A percentile compares a stretch with the other conserved stretches of the same genome.
These are phyloP conservation scores for Erysimum cheiri DNA, from an alignment of 441 rosid species.

Conservation along the genomic window DNA sequence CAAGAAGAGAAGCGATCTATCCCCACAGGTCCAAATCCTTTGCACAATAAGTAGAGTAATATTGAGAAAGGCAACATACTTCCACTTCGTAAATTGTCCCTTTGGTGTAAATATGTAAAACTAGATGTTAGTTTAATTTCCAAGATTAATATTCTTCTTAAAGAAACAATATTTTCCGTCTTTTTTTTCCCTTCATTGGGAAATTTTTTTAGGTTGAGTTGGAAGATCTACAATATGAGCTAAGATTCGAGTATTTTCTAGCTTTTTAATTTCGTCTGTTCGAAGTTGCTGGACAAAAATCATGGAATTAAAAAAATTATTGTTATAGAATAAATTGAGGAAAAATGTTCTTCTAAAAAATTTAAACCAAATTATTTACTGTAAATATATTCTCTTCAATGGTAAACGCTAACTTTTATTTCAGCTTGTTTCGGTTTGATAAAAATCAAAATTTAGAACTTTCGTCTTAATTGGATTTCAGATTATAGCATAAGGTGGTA, in stretches of 20 bases:
- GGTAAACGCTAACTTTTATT: not conserved
- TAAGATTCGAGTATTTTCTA: not conserved
- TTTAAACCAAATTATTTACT: no score
- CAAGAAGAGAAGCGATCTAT: conserved; percentile 40
- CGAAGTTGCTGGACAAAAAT: not conserved
- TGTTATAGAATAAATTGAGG: not conserved
- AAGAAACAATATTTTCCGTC: not conserved
- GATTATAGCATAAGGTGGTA: no score
- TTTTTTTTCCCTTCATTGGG: not conserved
- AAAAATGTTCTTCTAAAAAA: not conserved
- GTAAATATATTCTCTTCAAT: no score
- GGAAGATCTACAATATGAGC: not conserved
- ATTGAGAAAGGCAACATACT: conserved; percentile 14
- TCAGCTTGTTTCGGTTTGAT: not conserved
- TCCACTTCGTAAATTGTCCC: not conserved
- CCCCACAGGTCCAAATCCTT: conserved; percentile 45
- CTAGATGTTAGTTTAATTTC: not conserved
- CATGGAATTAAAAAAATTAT: not conserved
- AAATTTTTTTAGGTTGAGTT: not conserved
- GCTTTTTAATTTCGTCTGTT: not conserved
- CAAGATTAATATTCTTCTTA: not conserved
- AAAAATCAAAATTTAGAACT: not conserved
- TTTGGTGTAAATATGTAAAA: not conserved
- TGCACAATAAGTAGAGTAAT: conserved; percentile 39
- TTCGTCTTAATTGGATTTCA: not conserved